These are phyloP conservation scores for Xylariaceae sp. DNA, from an alignment of 2,329 filamentous ascomycete genomes.

Conservation along the genomic window DNA sequence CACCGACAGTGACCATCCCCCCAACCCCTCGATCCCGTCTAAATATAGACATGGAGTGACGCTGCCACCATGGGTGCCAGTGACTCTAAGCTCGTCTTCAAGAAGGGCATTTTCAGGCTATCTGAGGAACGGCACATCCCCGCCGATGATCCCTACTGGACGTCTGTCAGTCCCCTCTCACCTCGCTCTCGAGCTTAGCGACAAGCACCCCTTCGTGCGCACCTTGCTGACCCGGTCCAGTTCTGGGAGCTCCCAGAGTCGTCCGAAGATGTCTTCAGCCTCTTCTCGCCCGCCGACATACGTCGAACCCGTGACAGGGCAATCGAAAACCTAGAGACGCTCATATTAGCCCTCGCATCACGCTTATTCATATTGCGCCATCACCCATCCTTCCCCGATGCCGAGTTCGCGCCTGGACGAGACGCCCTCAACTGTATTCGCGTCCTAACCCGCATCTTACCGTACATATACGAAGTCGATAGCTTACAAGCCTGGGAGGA, in stretches of 20 bases:
- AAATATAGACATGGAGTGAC: conserved; percentile 28
- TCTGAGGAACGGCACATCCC: conserved; percentile 87
- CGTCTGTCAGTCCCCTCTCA: conserved; percentile 59
- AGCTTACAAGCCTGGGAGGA: conserved; percentile 81
- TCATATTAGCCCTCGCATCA: conserved; percentile 77
- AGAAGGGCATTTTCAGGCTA: conserved; percentile 93
- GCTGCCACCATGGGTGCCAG: conserved; percentile 76
- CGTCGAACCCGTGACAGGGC: conserved; percentile 81
- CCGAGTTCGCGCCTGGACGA: conserved; percentile 71
- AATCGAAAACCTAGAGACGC: conserved; percentile 81
- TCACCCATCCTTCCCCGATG: conserved; percentile 84
- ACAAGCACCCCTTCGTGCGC: conserved; percentile 6
- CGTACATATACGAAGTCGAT: conserved; percentile 88
- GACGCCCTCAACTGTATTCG: conserved; percentile 95
- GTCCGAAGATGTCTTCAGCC: conserved; percentile 91
- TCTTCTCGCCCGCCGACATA: conserved; percentile 86
- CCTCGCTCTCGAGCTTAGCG: conserved; percentile 3
- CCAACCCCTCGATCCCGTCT: neutral
- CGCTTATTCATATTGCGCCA: conserved; percentile 77
- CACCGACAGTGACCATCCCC: neutral
- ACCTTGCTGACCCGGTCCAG: conserved; percentile 40
- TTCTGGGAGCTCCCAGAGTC: conserved; percentile 98
- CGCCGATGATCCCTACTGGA: conserved; percentile 88
- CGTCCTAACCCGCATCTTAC: conserved; percentile 80
- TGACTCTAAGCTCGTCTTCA: conserved; percentile 98